phyloP scores from a whole-genome alignment of 2,329 filamentous ascomycete genomes.

The Claviceps cyperi region DNA sequence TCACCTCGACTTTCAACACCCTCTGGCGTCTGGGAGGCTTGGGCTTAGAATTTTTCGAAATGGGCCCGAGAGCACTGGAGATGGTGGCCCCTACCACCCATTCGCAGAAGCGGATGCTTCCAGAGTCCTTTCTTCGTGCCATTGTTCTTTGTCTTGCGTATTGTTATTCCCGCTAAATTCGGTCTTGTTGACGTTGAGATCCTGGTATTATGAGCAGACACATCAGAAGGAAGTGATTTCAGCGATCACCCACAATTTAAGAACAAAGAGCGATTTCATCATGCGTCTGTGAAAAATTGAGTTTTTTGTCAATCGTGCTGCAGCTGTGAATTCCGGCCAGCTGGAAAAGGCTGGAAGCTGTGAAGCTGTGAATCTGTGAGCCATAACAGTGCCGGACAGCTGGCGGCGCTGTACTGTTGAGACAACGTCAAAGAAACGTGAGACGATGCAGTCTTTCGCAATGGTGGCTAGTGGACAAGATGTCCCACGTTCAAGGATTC shows the following conservation, averaged over 20 bases:
- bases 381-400: too few species aligned
- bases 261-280: too few species aligned
- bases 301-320: background rate
- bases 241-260: background rate
- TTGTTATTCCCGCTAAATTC: background rate
- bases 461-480: too few species aligned
- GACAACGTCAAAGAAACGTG: too few species aligned
- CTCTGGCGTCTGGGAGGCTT: slow-evolving; percentile 14
- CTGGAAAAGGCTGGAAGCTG: too few species aligned
- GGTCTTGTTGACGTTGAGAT: background rate
- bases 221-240: background rate
- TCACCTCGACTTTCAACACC: slow-evolving; percentile 26
- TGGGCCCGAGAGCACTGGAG: slow-evolving; percentile 14
- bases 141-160: background rate
- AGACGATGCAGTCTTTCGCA: too few species aligned
- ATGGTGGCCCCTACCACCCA: slow-evolving; percentile 27
- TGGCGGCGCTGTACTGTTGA: too few species aligned
- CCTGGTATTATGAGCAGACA: background rate
- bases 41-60: slow-evolving; percentile 13
- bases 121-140: background rate
- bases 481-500: too few species aligned
- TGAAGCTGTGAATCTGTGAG: too few species aligned
- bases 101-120: slow-evolving; percentile 19
- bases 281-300: background rate
- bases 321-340: too few species aligned